phyloP scores from a whole-genome alignment of 257 asterid genomes.

The Lycium ferocissimum region DNA sequence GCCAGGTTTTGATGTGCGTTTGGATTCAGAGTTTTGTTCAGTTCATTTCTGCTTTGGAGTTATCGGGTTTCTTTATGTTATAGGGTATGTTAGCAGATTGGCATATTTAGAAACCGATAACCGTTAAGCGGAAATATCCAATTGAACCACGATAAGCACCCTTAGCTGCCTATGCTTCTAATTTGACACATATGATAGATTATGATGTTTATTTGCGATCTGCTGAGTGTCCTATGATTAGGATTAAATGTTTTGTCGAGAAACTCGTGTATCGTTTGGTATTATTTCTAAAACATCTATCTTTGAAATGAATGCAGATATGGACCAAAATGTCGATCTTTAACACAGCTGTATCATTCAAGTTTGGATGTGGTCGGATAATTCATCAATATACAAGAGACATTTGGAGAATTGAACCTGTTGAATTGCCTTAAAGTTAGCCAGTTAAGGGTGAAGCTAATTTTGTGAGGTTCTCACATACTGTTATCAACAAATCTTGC shows the following conservation, averaged over 20 bases:
- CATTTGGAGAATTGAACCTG: constrained; percentile 71
- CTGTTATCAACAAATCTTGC: neutral
- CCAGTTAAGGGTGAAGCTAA: neutral
- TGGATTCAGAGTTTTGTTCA: neutral
- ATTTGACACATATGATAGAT: no score
- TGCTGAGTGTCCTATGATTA: no score
- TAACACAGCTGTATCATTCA: constrained; percentile 81
- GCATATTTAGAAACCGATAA: no score
- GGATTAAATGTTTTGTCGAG: no score
- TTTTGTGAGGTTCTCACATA: neutral
- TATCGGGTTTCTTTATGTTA: no score
- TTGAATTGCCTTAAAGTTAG: constrained; percentile 44
- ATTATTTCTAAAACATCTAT: neutral
- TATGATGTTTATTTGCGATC: no score
- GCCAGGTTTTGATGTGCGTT: neutral
- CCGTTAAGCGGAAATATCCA: no score
- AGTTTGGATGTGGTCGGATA: constrained; percentile 89
- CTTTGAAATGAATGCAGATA: constrained; percentile 47
- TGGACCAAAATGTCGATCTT: constrained; percentile 90
- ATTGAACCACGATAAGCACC: no score
- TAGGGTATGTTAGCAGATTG: no score
- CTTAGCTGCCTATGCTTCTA: no score
- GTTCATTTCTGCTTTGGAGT: neutral
- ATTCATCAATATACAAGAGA: constrained; percentile 77
- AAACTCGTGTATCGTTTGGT: neutral